Base-by-base conservation (phyloP, 768 basidiomycete species). In the Russula sp. region DNA sequence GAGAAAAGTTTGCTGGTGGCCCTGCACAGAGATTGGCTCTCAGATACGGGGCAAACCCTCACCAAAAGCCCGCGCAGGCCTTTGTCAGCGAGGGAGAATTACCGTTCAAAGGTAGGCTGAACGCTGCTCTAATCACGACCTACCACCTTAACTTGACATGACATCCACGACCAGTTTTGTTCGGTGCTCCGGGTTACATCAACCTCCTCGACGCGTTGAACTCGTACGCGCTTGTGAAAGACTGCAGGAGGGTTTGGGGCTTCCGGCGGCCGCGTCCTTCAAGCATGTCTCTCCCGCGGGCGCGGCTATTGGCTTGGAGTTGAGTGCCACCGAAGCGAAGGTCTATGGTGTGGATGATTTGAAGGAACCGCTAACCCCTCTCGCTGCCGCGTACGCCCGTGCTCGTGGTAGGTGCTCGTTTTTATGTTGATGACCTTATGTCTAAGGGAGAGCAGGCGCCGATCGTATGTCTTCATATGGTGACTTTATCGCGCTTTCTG, bases 391-490 rank as follows among this genome's bases (percentile, higher is more conserved):
- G 0, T 99, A 99, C 70, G 96, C 97, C 52, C 88, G 97, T 52
- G 97, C 97, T 54, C 86, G 97, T 72, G 96, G 92, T 89, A 67
- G 55, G 70, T 42, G 36, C 30, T 57, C 49, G 0, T 53, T 13
- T 34, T 38, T 20, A 40, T 34, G 36, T n/a, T 40, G 38, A 56
- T 32, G 34, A 26, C 38, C 53, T 49, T 16, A 11, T 53, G 24
- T 28, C 67, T 34, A 61, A 68, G 14, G 2, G 3, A 22, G 60
- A 52, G 7, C 68, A 92, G 91, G 94, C 62, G 96, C 97, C 26
- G 97, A 99, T 74, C 87, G 97, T 59, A 99, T 99, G 97, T 98
- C 96, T 1, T 98, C 96, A 2, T 99, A 98, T 74, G 97, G 97
- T 5, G 97, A 99, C 78, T 99, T 98, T 74, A 95, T 99, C 70